phyloP scores from a whole-genome alignment of 2,329 filamentous ascomycete genomes.

The Talaromyces sp. region DNA sequence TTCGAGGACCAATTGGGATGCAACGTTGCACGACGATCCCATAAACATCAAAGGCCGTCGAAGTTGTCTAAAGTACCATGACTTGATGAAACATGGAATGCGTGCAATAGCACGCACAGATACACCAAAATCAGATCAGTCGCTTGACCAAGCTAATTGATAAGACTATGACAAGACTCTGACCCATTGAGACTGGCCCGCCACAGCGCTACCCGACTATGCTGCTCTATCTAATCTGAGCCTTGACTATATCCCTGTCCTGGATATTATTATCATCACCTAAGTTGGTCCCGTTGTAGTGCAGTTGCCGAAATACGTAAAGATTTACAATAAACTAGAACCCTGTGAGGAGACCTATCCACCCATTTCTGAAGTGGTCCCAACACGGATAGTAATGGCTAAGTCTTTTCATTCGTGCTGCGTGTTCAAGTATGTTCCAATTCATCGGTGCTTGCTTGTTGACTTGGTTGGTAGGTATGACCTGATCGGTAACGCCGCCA shows the following conservation, averaged over 20 bases:
- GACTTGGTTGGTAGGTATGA: background rate
- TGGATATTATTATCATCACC: background rate
- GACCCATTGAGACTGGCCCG: background rate
- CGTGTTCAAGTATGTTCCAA: background rate
- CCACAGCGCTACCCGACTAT: background rate
- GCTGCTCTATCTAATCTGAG: background rate
- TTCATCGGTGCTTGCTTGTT: background rate
- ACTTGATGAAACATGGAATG: background rate
- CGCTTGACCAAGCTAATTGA: background rate
- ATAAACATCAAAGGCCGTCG: background rate
- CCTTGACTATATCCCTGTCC: background rate
- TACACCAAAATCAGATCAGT: background rate
- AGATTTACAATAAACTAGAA: background rate
- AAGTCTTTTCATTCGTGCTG: background rate
- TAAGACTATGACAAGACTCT: constrained; percentile 1
- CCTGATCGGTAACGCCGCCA: background rate
- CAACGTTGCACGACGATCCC: constrained; percentile 6
- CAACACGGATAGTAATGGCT: background rate
- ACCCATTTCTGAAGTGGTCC: background rate
- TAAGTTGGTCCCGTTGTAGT: background rate
- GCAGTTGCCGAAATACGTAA: background rate
- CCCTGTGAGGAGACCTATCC: background rate
- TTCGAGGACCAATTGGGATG: constrained; percentile 6
- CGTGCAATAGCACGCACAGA: background rate
- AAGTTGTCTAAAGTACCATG: background rate